phyloP scores from a whole-genome alignment of 1,284 basidiomycete species.

The Pterulicium gracile region DNA sequence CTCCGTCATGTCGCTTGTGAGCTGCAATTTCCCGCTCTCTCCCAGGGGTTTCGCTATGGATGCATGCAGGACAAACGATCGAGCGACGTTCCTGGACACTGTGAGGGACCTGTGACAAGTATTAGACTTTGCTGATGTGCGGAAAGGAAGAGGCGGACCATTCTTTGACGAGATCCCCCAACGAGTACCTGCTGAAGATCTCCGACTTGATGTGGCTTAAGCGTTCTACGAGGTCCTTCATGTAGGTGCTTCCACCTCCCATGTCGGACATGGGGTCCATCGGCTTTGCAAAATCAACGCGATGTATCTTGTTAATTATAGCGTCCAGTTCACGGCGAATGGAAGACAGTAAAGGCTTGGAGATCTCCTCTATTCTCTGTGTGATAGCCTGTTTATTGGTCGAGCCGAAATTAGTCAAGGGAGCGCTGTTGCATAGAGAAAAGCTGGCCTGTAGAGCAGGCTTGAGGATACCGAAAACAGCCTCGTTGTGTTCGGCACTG shows the following conservation, averaged over 20 bases:
- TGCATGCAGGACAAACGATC: conserved; percentile 81
- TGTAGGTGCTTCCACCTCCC: conserved; percentile 71
- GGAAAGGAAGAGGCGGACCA: conserved; percentile 39
- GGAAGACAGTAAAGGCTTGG: conserved; percentile 61
- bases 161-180: conserved; percentile 58
- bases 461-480: conserved; percentile 47
- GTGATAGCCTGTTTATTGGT: conserved; percentile 48
- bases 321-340: conserved; percentile 72
- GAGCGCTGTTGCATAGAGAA: conserved; percentile 1
- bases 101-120: conserved; percentile 41
- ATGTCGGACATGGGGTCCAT: conserved; percentile 53
- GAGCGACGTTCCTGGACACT: conserved; percentile 68
- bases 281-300: conserved; percentile 68
- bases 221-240: conserved; percentile 85
- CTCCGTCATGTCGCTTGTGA: conserved; percentile 93
- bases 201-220: conserved; percentile 71
- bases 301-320: conserved; percentile 74
- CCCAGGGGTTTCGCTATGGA: conserved; percentile 82
- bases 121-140: conserved; percentile 4
- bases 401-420: conserved; percentile 6
- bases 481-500: conserved; percentile 59
- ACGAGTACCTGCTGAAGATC: conserved; percentile 56
- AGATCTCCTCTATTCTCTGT: conserved; percentile 47
- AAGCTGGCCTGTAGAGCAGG: conserved; percentile 52
- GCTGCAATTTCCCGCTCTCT: conserved; percentile 83